Base-by-base conservation (phyloP, 2,329 filamentous ascomycete genomes). In the Pyrenophora graminea region DNA sequence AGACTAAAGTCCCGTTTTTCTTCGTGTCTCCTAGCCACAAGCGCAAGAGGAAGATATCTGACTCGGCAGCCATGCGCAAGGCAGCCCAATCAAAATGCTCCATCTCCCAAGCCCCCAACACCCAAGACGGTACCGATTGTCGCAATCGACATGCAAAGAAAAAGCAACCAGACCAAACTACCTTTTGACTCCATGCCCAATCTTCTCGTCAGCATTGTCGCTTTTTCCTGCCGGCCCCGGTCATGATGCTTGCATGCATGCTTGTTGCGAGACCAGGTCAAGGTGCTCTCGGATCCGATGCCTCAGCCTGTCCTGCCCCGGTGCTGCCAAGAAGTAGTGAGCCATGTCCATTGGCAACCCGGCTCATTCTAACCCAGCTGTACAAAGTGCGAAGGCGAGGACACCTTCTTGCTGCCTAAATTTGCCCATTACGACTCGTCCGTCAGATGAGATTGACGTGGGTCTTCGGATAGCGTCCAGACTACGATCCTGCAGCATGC, bases 211-310 rank as follows among this genome's bases (percentile, higher is more conserved):
- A 46, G 45, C 27, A 34, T 59, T 60, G 59, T 54, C 32, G 23
- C 23, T 51, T 51, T 40, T 30, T 17, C n/a, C 46, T 51, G 41
- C 58, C 64, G 49, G 63, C 61, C 43, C 49, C 51, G 48, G 33
- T 27, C 60, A 56, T 32, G 19, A 41, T 31, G 51, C 63, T 61
- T 53, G 17, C 34, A 45, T 41, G 44, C 40, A 54, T 45, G 40
- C 50, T 48, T 34, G 55, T 57, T 44, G 39, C 53, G 23, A 40
- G 12, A 40, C 39, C 32, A 39, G 25, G 25, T 27, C 18, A 30
- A 17, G 21, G 13, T 36, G 30, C 34, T 6, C 7, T 18, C 36
- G 36, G 32, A 18, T 18, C 25, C 32, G 30, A 47, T 39, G 49
- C 46, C n/a, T 30, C 45, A 40, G 30, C 37, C 21, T 31, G 8